Percentiles rank a stretch among this genome's conserved stretches.
phyloP scores from a whole-genome alignment of 371 early-diverging fungal genomes.

The Cokeromyces recurvatus region DNA sequence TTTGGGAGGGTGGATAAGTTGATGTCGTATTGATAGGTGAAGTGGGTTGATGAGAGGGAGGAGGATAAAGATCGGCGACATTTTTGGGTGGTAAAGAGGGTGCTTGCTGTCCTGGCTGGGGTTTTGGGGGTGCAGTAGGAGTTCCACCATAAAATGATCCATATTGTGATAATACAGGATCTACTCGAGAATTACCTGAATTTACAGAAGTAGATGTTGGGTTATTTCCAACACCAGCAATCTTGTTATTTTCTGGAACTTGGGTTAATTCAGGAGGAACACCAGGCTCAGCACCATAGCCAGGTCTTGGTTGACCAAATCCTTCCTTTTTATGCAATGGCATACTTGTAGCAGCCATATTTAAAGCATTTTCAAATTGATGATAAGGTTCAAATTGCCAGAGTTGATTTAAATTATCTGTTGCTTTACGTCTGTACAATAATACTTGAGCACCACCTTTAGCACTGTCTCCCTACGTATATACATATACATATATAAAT shows the following conservation, averaged over 20 bases:
- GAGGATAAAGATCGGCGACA: constrained; percentile 8
- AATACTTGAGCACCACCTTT: constrained; percentile 45
- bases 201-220: constrained; percentile 2
- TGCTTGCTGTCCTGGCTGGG: constrained; percentile 13
- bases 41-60: constrained; percentile 2
- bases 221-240: constrained; percentile 36
- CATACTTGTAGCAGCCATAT: constrained; percentile 25
- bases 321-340: constrained; percentile 39
- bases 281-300: constrained; percentile 44
- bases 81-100: too few relatives aligned
- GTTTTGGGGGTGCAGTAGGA: constrained; percentile 5
- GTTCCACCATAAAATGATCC: constrained; percentile 23
- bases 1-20: constrained; percentile 6
- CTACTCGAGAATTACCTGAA: constrained; percentile 12
- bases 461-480: constrained; percentile 31
- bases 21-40: constrained; percentile 2
- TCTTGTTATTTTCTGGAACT: constrained; percentile 36
- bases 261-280: constrained; percentile 35
- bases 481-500: too few relatives aligned
- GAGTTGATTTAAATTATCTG: constrained; percentile 40
- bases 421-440: constrained; percentile 39
- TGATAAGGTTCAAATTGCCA: constrained; percentile 46
- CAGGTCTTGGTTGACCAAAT: constrained; percentile 41
- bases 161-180: constrained; percentile 17
- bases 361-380: constrained; percentile 30